phyloP scores from a whole-genome alignment of 352 stramenopile genomes.

The Pythium myriotylum region DNA sequence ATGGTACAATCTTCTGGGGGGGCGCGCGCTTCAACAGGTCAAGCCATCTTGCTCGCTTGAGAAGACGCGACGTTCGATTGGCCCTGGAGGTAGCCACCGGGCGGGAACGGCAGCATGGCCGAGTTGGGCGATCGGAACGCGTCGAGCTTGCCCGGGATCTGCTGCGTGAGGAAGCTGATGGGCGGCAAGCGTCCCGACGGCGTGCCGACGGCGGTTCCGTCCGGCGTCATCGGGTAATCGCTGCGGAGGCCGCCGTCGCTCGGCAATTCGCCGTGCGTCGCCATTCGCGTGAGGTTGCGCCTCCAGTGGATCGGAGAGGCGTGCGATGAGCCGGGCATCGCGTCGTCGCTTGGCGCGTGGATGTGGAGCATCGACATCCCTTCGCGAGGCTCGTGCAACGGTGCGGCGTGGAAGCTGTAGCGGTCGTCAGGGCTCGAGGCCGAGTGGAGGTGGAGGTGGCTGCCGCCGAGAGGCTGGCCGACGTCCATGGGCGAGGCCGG shows the following conservation, averaged over 20 bases:
- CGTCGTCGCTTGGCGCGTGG: slow-evolving; percentile 14
- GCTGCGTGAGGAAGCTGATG: slow-evolving; percentile 76
- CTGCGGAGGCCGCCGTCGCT: not conserved
- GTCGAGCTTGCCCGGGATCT: slow-evolving; percentile 59
- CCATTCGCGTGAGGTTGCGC: slow-evolving; percentile 25
- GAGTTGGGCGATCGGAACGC: slow-evolving; percentile 53
- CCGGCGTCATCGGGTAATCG: slow-evolving; percentile 18
- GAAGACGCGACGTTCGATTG: slow-evolving; percentile 14
- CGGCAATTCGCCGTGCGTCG: slow-evolving; percentile 15
- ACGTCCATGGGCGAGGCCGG: slow-evolving; percentile 44
- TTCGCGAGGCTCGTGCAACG: not conserved
- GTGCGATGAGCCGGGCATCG: slow-evolving; percentile 4
- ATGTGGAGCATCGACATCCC: slow-evolving; percentile 18
- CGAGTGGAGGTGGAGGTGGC: slow-evolving; percentile 4
- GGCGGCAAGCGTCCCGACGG: slow-evolving; percentile 55
- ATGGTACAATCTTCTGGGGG: slow-evolving; percentile 28
- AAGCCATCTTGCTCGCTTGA: slow-evolving; percentile 63
- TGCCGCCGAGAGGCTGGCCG: slow-evolving; percentile 11
- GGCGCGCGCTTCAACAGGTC: slow-evolving; percentile 15
- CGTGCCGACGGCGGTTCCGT: slow-evolving; percentile 25
- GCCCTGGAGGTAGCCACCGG: slow-evolving; percentile 56
- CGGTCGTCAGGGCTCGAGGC: slow-evolving; percentile 13
- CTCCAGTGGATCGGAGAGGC: slow-evolving; percentile 30
- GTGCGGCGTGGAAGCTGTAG: slow-evolving; percentile 7
- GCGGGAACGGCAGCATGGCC: slow-evolving; percentile 41